These are phyloP conservation scores for Sugiyamaella smithiae DNA, from an alignment of 805 yeast genomes.

Conservation along the genomic window DNA sequence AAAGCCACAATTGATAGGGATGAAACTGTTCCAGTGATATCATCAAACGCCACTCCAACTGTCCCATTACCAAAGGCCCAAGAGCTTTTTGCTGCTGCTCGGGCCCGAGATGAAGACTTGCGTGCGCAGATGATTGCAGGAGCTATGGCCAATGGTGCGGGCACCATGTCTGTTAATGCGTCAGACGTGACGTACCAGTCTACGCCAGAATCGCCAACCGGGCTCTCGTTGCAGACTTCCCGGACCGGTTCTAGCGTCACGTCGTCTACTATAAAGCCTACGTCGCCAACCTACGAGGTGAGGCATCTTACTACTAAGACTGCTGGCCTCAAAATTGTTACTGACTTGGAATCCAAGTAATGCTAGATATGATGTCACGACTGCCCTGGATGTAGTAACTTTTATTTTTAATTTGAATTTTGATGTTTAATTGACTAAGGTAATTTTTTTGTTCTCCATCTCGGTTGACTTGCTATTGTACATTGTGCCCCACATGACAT, in stretches of 20 bases:
- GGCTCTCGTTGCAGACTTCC: constrained; percentile 23
- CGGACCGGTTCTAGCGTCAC: constrained; percentile 25
- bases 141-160: constrained; percentile 15
- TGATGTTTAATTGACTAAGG: not conserved
- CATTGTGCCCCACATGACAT: not conserved
- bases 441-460: not conserved
- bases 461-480: not conserved
- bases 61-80: constrained; percentile 85
- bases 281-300: constrained; percentile 15
- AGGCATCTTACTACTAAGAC: constrained; percentile 25
- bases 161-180: constrained; percentile 1
- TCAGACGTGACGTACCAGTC: constrained; percentile 9
- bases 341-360: constrained; percentile 20
- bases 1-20: constrained; percentile 96
- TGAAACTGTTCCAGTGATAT: constrained; percentile 84
- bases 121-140: constrained; percentile 27
- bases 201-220: constrained; percentile 25
- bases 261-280: constrained; percentile 18
- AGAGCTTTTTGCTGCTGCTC: constrained; percentile 73
- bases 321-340: constrained; percentile 25
- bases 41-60: constrained; percentile 95
- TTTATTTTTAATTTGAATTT: not conserved
- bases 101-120: constrained; percentile 25
- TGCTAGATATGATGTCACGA: constrained; percentile 4
- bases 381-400: not conserved